These are phyloP conservation scores for Pestalotiopsis sp. DNA, from an alignment of 2,329 filamentous ascomycete genomes.

Conservation along the genomic window DNA sequence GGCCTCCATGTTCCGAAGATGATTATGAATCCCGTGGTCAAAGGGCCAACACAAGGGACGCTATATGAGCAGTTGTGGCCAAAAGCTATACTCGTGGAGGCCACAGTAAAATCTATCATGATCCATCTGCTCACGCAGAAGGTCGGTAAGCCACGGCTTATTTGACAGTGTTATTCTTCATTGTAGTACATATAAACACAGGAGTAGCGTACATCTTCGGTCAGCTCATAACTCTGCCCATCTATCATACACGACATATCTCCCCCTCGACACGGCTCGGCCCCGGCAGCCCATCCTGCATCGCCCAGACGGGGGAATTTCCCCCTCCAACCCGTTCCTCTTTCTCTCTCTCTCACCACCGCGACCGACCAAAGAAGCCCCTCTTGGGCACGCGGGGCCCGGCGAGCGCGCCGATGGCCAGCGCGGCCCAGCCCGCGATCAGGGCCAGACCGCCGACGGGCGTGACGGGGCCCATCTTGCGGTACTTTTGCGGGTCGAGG, in stretches of 20 bases:
- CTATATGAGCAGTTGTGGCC: too few relatives aligned
- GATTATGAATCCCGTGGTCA: not conserved
- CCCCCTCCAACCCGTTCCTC: not conserved
- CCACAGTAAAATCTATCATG: too few relatives aligned
- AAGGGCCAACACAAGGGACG: too few relatives aligned
- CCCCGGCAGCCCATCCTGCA: not conserved
- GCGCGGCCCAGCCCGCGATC: slow-evolving; percentile 62
- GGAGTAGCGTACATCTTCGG: not conserved
- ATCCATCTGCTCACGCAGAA: too few relatives aligned
- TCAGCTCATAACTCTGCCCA: not conserved
- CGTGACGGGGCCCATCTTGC: slow-evolving; percentile 62
- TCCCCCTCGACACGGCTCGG: not conserved
- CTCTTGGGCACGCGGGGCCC: not conserved
- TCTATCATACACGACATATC: not conserved
- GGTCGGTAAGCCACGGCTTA: too few relatives aligned
- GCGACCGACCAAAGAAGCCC: too few relatives aligned
- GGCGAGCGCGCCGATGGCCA: slow-evolving; percentile 29
- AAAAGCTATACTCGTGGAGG: too few relatives aligned
- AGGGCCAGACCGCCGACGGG: slow-evolving; percentile 64
- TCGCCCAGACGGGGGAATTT: too few relatives aligned
- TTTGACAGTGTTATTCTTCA: too few relatives aligned
- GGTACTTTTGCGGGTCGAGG: slow-evolving; percentile 61
- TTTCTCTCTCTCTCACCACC: not conserved
- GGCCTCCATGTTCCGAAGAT: not conserved
- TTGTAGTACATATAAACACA: not conserved